Evolutionary conservation across 306 rosid species (phyloP), one percentile per base, ranked within the genome.

Genomic region (Cicer cuneatum): DNA sequence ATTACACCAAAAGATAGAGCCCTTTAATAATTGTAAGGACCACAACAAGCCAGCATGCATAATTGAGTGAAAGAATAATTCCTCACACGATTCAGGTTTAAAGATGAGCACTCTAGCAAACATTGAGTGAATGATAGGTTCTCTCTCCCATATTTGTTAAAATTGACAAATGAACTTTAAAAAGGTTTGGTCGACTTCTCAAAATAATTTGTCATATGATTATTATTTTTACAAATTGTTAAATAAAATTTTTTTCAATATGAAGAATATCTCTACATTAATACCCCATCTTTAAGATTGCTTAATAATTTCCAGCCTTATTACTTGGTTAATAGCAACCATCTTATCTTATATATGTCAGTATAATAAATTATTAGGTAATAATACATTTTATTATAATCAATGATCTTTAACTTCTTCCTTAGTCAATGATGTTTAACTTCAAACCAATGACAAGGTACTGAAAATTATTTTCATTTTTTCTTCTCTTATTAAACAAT

Each of bases 1-100:
- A 12, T 35, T 41, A 49, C 48, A 19, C 24, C 37, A 71, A 79
- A 74, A 64, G 70, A 16, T 64, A 38, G 39, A 38, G n/a, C 24
- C 2, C 71, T 77, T 61, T 41, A 68, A 63, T 53, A 73, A 72
- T 78, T 69, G 21, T 16, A 65, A 75, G 86, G 84, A 75, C 84
- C 78, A 66, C 56, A 78, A 0, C 7, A 37, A 49, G 69, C 69
- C 56, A 77, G 7, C 76, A 46, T 51, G 69, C 69, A 59, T 12
- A 59, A 33, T 59, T 40, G 49, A 71, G 74, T 41, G 54, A 59
- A 66, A 59, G 82, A 72, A 72, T 41, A 51, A 76, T 60, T 29
- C 71, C 7, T 53, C 51, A 39, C 8, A 24, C 63, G 53, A 43
- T 33, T 42, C 38, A 45, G 40, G 68, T 69, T 69, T 52, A 69